A percentile compares a stretch with the other conserved stretches of the same genome.
Conservation (phyloP, 2,329 filamentous ascomycete genomes). For the Colletotrichum australisinense region DNA sequence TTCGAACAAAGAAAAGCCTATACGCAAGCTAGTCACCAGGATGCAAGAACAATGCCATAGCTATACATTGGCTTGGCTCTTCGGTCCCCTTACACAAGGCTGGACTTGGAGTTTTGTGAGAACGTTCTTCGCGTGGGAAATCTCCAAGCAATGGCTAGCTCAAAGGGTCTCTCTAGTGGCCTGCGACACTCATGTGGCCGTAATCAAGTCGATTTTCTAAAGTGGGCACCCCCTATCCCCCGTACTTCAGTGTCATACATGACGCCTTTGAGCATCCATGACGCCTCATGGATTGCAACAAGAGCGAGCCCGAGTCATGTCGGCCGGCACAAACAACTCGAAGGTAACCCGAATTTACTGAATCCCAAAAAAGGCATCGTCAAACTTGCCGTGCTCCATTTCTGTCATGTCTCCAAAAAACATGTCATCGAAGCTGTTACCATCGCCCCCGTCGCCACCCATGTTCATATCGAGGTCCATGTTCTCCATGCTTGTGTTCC, state of each 20-base stretch:
- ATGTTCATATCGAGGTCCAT: conserved; percentile 54
- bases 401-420: conserved; percentile 57
- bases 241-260: not conserved
- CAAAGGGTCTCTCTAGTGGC: too few relatives aligned
- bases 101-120: not conserved
- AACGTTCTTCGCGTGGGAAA: not conserved
- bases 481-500: conserved; percentile 47
- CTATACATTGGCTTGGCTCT: not conserved
- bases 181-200: not conserved
- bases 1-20: not conserved
- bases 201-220: not conserved
- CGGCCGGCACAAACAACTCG: not conserved
- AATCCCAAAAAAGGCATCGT: conserved; percentile 59
- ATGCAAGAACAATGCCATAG: not conserved
- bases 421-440: conserved; percentile 62
- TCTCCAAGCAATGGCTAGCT: not conserved
- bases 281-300: not conserved
- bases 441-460: conserved; percentile 46
- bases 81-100: not conserved
- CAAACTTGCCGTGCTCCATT: conserved; percentile 59
- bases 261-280: not conserved
- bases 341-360: not conserved
- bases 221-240: not conserved
- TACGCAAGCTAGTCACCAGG: too few relatives aligned
- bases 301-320: not conserved